Evolutionary conservation across 257 asterid species (phyloP), one percentile per base, ranked within the genome.

Genomic region (Ballota nigra): DNA sequence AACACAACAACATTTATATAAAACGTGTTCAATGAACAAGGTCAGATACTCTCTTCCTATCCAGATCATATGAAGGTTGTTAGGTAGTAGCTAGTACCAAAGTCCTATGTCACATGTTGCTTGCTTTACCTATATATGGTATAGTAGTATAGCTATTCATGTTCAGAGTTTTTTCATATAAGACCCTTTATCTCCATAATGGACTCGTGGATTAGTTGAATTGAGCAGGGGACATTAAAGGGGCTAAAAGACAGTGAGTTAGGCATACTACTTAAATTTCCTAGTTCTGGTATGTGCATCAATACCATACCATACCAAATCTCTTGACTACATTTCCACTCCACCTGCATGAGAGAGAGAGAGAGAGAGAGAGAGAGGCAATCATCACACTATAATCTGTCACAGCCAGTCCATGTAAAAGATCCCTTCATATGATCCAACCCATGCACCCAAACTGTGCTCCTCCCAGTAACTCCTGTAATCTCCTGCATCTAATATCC

Each of bases 351-450:
- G 45, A 12, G 16, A 13, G 18, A 43, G 52, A 11, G 5, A 12
- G n/a, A 12, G 49, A 59, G 65, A 45, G 45, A 11, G 5, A 13
- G 51, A 13, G 52, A 59, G 57, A 45, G 47, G 45, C 34, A 22
- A 62, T 20, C 6, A 15, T 31, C 38, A 24, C 38, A 23, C 34
- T 19, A n/a, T 3, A 19, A 9, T 23, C 5, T 15, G 59, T 84
- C 80, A 88, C 53, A 80, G 79, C 87, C 91, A 86, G 73, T 86
- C 88, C 87, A 86, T 76, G 84, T 82, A 83, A 82, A 62, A 87
- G 41, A 89, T 71, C 57, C 96, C 96, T 66, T 85, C 94, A 22
- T 79, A 72, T 28, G 92, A 86, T 62, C 95, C 95, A 68, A 86
- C 61, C 89, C 89, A 86, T 28, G 86, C 87, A 56, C 94, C 94